Evolutionary conservation across 179 eudicot species (phyloP).

Genomic region (Patellifolia procumbens): DNA sequence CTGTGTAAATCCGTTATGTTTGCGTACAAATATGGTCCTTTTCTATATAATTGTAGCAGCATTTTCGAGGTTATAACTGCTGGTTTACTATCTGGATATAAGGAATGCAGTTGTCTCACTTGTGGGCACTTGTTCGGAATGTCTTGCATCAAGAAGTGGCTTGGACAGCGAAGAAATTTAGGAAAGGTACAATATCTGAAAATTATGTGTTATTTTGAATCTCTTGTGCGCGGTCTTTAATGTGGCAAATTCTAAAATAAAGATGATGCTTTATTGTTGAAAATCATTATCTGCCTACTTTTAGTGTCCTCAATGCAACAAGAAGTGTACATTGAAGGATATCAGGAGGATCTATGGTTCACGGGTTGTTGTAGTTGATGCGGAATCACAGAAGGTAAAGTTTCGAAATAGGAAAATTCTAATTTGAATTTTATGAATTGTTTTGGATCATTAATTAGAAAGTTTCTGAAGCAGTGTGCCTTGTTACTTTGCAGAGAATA

Average conservation of each 20-base stretch:
- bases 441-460: neutral
- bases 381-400: conserved; percentile 71
- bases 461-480: conserved; percentile 7
- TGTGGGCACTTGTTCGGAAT: conserved; percentile 88
- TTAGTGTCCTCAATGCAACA: conserved; percentile 96
- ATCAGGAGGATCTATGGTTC: conserved; percentile 77
- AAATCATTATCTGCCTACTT: conserved; percentile 16
- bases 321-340: conserved; percentile 64
- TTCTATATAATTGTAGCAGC: conserved; percentile 1
- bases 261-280: neutral
- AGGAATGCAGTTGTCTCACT: conserved; percentile 67
- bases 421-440: neutral
- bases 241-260: neutral
- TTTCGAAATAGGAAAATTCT: too few species aligned
- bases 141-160: conserved; percentile 82
- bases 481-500: conserved; percentile 53
- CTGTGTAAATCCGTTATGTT: neutral
- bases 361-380: conserved; percentile 67
- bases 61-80: conserved; percentile 13
- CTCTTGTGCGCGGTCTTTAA: neutral
- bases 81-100: conserved; percentile 12
- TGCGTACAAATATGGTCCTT: neutral
- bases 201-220: neutral
- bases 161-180: conserved; percentile 50
- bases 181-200: conserved; percentile 49